A percentile compares a stretch with the other conserved stretches of the same genome.
These are phyloP conservation scores for Boletus subparvulus DNA, from an alignment of 768 basidiomycete genomes.

Conservation along the genomic window DNA sequence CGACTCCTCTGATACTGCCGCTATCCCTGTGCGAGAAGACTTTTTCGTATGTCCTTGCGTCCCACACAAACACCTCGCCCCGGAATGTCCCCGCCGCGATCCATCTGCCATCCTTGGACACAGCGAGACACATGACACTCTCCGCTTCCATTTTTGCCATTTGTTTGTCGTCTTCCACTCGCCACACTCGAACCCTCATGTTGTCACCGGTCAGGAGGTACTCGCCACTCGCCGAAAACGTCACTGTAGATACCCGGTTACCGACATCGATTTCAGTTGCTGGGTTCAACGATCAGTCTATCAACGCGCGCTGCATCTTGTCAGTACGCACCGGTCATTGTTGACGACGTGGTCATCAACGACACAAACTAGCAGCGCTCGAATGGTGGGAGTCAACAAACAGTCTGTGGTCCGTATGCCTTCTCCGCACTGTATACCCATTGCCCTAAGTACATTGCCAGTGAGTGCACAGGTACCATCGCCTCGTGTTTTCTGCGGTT, in stretches of 20 bases:
- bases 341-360: neutral
- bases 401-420: neutral
- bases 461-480: too few species aligned
- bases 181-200: neutral
- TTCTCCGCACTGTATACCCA: too few species aligned
- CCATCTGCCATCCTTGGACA: too few species aligned
- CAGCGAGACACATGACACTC: too few species aligned
- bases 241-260: neutral
- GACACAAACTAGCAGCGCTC: neutral
- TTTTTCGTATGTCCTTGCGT: too few species aligned
- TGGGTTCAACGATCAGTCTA: neutral
- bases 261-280: neutral
- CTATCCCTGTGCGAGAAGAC: too few species aligned
- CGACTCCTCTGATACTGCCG: neutral
- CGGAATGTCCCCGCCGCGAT: too few species aligned
- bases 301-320: neutral
- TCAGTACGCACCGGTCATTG: neutral
- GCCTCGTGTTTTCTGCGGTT: too few species aligned
- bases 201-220: neutral
- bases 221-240: neutral
- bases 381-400: neutral
- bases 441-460: too few species aligned
- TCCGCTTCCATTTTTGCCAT: neutral
- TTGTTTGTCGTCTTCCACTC: neutral
- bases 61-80: too few species aligned